phyloP scores from a whole-genome alignment of 2,329 filamentous ascomycete species.

The Claviceps paspali region DNA sequence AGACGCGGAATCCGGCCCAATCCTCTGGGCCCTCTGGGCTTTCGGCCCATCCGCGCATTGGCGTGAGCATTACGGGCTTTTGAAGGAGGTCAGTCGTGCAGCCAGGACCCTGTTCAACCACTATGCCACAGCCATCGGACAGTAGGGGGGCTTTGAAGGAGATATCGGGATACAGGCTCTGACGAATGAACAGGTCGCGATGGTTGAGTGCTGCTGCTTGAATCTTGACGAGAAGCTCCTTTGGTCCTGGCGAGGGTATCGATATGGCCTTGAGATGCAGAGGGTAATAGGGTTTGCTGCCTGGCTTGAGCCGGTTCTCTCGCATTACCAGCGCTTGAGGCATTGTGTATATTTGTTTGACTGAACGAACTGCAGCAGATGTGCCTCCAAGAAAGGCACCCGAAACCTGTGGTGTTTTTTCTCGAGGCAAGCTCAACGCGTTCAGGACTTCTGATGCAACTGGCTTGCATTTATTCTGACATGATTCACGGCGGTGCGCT shows the following conservation, averaged over 20 bases:
- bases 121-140: conserved; percentile 66
- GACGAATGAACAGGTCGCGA: conserved; percentile 85
- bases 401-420: not conserved
- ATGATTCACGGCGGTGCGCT: no score
- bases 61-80: conserved; percentile 64
- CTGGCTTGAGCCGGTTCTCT: not conserved
- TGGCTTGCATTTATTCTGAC: no score
- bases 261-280: conserved; percentile 1
- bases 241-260: conserved; percentile 32
- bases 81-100: conserved; percentile 24
- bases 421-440: no score
- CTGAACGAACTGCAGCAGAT: not conserved
- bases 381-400: not conserved
- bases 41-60: conserved; percentile 62
- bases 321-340: conserved; percentile 2
- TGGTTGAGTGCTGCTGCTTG: conserved; percentile 79
- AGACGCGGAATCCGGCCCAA: conserved; percentile 34
- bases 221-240: conserved; percentile 61
- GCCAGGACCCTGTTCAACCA: conserved; percentile 44
- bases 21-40: conserved; percentile 58
- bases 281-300: conserved; percentile 1
- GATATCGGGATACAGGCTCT: conserved; percentile 76
- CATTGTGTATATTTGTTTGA: not conserved
- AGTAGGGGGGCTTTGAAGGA: conserved; percentile 66
- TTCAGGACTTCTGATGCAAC: no score